Base-by-base conservation (phyloP, 148 eudicot species). In the Tetragonia tetragonoides region DNA sequence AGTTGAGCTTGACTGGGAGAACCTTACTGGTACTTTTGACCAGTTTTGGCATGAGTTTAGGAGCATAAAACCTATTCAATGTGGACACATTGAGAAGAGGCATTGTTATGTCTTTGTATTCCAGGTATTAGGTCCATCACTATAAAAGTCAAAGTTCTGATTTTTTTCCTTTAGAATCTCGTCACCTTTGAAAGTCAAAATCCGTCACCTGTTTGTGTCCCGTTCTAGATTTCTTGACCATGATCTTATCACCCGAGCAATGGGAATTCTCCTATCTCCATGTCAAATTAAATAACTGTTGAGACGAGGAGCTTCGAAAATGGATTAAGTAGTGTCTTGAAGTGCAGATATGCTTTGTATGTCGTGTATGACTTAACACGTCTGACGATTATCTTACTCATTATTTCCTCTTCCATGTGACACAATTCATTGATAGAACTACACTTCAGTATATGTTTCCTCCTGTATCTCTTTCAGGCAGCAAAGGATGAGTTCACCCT, bases 401-500 rank as follows among this genome's bases (percentile, higher is more conserved):
- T 16, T 2, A 18, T 7, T 3, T 23, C 17, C 12, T 42, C 24
- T 46, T 23, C 57, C 57, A 46, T 69, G 57, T 47, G 6, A 17
- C 23, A 47, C 14, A 34, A 14, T 69, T 2, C 28, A 3, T 39
- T 0, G 17, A 3, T 61, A 54, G 18, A 37, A 38, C 68, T 38
- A 2, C 18, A 5, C 15, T 40, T 16, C 44, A 17, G 40, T 16
- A n/a, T 66, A 21, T 38, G 53, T 73, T 10, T 67, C 23, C 23
- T 46, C 38, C 23, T 66, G 39, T 66, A n/a, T 66, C 79, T 81
- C 44, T 67, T 83, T 21, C 80, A 95, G 99, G 93, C 83, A 62
- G 97, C 97, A 68, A 95, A 90, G 88, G 99, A 95, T 80, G 99
- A 95, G 81, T 95, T 95, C 68, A 95, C 99, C n/a, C 92, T 93